Evolutionary conservation across 1,284 basidiomycete genomes (phyloP).

Genomic region (Pyrrhoderma noxium): DNA sequence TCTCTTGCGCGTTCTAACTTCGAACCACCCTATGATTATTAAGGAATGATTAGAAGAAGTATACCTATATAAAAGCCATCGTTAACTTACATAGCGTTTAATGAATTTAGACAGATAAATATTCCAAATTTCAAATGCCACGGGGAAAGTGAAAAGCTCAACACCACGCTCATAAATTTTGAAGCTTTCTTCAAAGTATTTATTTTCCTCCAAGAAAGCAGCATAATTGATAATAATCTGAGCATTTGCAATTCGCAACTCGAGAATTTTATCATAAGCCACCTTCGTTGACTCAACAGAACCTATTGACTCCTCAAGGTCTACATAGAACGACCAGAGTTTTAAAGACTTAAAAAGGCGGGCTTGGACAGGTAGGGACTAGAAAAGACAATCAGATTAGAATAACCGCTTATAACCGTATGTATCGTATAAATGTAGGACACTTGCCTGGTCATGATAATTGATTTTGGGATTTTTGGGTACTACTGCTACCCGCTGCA

Average conservation of each 20-base stretch:
- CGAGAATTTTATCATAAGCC: conserved; percentile 95
- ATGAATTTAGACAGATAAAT: conserved; percentile 97
- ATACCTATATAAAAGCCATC: neutral
- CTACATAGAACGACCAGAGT: conserved; percentile 98
- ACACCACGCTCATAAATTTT: conserved; percentile 98
- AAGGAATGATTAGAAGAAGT: conserved; percentile 7
- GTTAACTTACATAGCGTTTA: conserved; percentile 78
- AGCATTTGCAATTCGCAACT: conserved; percentile 97
- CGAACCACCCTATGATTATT: conserved; percentile 61
- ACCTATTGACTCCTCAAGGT: conserved; percentile 94
- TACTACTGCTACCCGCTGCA: conserved; percentile 91
- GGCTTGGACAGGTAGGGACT: conserved; percentile 80
- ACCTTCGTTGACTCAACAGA: conserved; percentile 87
- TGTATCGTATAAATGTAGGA: neutral
- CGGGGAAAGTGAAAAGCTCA: conserved; percentile 95
- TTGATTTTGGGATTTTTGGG: conserved; percentile 88
- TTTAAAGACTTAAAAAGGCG: conserved; percentile 97
- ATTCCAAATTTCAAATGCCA: conserved; percentile 99
- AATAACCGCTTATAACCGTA: conserved; percentile 16
- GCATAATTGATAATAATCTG: conserved; percentile 98
- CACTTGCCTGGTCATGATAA: conserved; percentile 89
- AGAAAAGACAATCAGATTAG: conserved; percentile 5
- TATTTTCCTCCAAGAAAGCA: conserved; percentile 93
- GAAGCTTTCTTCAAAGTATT: conserved; percentile 98
- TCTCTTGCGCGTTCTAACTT: conserved; percentile 95